These are phyloP conservation scores for Hericium coralloides DNA, from an alignment of 768 basidiomycete species.

Conservation along the genomic window DNA sequence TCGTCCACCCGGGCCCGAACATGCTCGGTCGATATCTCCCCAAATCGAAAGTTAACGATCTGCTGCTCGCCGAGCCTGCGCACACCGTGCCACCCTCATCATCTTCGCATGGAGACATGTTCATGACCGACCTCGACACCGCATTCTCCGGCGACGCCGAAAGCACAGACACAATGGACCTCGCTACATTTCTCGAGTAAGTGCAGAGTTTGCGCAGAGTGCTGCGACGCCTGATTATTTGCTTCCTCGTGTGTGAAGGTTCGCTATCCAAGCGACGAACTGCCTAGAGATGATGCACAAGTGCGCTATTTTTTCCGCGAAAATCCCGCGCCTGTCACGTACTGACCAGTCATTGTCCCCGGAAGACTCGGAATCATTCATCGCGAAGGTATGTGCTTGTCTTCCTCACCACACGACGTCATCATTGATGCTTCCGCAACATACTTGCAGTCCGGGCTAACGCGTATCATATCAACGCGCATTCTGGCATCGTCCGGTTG, in stretches of 20 bases:
- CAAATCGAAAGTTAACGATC: constrained; percentile 52
- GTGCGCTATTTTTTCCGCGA: constrained; percentile 20
- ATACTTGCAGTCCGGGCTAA: constrained; percentile 52
- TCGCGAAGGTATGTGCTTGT: constrained; percentile 44
- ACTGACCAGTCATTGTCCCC: too few species aligned
- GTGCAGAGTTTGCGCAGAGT: constrained; percentile 13
- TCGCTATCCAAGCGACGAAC: constrained; percentile 66
- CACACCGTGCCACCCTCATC: constrained; percentile 29
- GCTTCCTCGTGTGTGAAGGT: constrained; percentile 31
- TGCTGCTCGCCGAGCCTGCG: constrained; percentile 45
- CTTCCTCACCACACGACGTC: background rate
- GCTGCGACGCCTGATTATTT: constrained; percentile 3
- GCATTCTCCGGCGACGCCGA: constrained; percentile 41
- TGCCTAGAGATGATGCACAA: constrained; percentile 62
- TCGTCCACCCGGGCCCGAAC: constrained; percentile 64
- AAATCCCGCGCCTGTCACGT: too few species aligned
- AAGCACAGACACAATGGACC: constrained; percentile 63
- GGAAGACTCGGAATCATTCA: constrained; percentile 50
- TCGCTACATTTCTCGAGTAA: constrained; percentile 69
- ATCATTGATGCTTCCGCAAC: background rate
- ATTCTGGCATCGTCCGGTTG: constrained; percentile 59
- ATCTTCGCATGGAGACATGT: constrained; percentile 38
- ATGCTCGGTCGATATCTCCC: constrained; percentile 65
- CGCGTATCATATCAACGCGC: constrained; percentile 64
- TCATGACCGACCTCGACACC: constrained; percentile 42